Base-by-base conservation (phyloP, 176 grass and related monocot species). In the Cocos nucifera region DNA sequence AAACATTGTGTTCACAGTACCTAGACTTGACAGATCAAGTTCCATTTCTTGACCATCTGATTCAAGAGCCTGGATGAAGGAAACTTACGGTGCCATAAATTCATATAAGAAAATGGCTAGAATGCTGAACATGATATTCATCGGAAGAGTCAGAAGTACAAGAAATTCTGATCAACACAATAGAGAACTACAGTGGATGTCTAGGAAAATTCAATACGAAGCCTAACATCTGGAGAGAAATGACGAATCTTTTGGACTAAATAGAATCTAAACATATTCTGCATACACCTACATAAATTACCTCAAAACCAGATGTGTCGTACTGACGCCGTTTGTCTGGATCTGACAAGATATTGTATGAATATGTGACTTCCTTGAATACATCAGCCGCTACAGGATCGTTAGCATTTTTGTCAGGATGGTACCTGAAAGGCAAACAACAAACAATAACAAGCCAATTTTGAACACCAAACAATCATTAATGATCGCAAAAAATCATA, bases 321-420 rank as follows among this genome's bases (percentile, higher is more conserved):
- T 85, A 98, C 70, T 89, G 93, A 55, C 81, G 73, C 66, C 93
- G 72, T 81, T 85, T 98, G 58, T 83, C 71, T 3, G 93, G 79
- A 75, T 98, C 84, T 12, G 93, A 98, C 52, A 98, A 63, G 3
- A 98, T 88, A 57, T 85, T 92, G 57, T 98, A 92, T 17, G 93
- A 98, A 76, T 92, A 92, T 5, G 93, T 98, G 56, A 98, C 88
- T 56, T 98, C 93, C 64, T 92, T 83, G 71, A 98, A 98, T 56
- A 65, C 67, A 49, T 98, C 93, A 24, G 84, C 89, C 50, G 93
- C 82, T 17, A 83, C 49, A 17, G 93, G 88, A 61, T 92, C 93
- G 59, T 98, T 87, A 1, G 76, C 93, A 68, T 89, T 98, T 81
- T 98, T 98, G 70, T 98, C 93, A 5, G 93, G 93, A 62, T 98